These are phyloP conservation scores for Komagataella mondaviorum DNA, from an alignment of 805 yeast species.

Conservation along the genomic window DNA sequence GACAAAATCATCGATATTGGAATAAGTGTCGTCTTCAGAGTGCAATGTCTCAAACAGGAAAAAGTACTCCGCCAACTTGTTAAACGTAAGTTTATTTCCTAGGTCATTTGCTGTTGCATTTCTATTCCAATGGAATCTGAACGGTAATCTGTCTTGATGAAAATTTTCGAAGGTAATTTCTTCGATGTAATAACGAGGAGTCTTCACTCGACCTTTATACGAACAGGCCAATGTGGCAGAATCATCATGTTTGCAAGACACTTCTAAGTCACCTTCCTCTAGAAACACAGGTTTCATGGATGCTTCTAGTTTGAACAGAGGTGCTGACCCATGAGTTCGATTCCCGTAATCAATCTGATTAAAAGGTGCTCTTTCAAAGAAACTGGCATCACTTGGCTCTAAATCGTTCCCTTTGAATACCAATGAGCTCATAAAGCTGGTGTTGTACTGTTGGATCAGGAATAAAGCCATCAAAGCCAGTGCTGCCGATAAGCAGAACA, in stretches of 20 bases:
- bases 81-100: background rate
- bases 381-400: background rate
- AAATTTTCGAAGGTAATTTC: slow-evolving; percentile 4
- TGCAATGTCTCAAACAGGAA: slow-evolving; percentile 4
- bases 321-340: background rate
- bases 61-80: slow-evolving; percentile 3
- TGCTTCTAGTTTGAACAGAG: slow-evolving; percentile 3
- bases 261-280: slow-evolving; percentile 5
- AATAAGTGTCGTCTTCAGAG: slow-evolving; percentile 1
- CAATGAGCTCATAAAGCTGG: background rate
- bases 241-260: slow-evolving; percentile 1
- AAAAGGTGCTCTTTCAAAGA: background rate
- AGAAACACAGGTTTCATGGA: slow-evolving; percentile 5
- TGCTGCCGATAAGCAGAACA: background rate
- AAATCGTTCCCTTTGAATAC: background rate
- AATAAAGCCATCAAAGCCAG: background rate
- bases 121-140: background rate
- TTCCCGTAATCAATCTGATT: slow-evolving; percentile 1
- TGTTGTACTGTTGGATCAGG: background rate
- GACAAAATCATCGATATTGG: slow-evolving; percentile 1
- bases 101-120: background rate
- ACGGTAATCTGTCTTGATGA: slow-evolving; percentile 2
- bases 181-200: slow-evolving; percentile 4
- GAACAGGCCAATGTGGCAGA: background rate
- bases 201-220: slow-evolving; percentile 3